These are phyloP conservation scores for Irpex sp. DNA, from an alignment of 1,284 basidiomycete genomes.

Conservation along the genomic window DNA sequence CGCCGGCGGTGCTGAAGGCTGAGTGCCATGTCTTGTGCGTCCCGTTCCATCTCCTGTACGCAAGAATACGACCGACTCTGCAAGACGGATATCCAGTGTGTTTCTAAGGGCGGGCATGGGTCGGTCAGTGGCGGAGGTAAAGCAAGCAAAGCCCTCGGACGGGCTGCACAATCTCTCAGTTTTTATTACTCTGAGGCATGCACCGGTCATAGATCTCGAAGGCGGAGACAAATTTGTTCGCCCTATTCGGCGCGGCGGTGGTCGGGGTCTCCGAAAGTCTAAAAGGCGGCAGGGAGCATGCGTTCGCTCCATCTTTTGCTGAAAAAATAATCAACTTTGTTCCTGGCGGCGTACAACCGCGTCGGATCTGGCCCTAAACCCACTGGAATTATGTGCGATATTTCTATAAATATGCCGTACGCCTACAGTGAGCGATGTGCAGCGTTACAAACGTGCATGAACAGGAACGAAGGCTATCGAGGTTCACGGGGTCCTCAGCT, in stretches of 20 bases:
- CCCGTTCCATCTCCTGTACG: slow-evolving; percentile 47
- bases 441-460: too few relatives aligned
- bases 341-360: not conserved
- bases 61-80: slow-evolving; percentile 83
- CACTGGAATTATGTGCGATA: too few relatives aligned
- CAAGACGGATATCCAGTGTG: slow-evolving; percentile 64
- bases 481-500: not conserved
- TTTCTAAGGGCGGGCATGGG: slow-evolving; percentile 25
- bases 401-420: too few relatives aligned
- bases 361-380: not conserved
- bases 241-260: not conserved
- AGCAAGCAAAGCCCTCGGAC: not conserved
- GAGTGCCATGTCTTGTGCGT: slow-evolving; percentile 36
- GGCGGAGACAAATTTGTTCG: not conserved
- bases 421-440: too few relatives aligned
- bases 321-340: not conserved
- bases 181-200: not conserved
- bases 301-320: not conserved
- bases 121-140: not conserved
- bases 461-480: not conserved
- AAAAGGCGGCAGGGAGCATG: not conserved
- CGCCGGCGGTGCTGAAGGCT: slow-evolving; percentile 60
- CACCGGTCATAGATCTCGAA: not conserved
- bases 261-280: not conserved
- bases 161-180: not conserved